A percentile compares a stretch with the other conserved stretches of the same genome.
These are phyloP conservation scores for Citrus cavaleriei DNA, from an alignment of 345 rosid genomes.

Conservation along the genomic window DNA sequence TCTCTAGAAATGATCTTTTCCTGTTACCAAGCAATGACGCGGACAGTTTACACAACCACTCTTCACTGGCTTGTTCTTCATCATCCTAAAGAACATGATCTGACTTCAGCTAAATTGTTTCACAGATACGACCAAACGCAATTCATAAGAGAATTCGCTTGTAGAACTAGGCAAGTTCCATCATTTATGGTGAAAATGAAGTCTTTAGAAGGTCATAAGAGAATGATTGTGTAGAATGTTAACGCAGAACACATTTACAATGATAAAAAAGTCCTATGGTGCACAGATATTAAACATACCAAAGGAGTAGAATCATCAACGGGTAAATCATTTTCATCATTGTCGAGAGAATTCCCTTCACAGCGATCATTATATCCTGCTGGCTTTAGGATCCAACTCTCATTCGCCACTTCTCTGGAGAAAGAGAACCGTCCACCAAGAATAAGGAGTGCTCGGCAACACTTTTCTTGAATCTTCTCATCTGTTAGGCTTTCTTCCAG, in stretches of 20 bases:
- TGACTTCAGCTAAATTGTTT: background rate
- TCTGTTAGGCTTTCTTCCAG: constrained; percentile 35
- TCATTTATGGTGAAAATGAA: background rate
- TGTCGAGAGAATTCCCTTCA: constrained; percentile 10
- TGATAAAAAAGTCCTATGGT: background rate
- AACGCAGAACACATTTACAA: background rate
- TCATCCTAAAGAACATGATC: constrained; percentile 29
- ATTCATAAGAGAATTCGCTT: too few relatives aligned
- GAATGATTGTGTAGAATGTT: background rate
- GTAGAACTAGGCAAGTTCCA: background rate
- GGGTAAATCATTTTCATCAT: constrained; percentile 18
- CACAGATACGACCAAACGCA: background rate
- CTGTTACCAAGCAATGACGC: constrained; percentile 32
- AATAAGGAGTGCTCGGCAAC: constrained; percentile 47
- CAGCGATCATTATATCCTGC: constrained; percentile 29
- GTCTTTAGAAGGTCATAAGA: background rate
- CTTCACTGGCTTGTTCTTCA: constrained; percentile 29
- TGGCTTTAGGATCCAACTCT: constrained; percentile 44
- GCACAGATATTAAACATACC: constrained; percentile 23
- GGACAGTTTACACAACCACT: constrained; percentile 43
- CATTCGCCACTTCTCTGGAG: constrained; percentile 29
- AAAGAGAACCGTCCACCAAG: constrained; percentile 43
- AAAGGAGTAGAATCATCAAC: constrained; percentile 2
- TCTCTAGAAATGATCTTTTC: constrained; percentile 33
- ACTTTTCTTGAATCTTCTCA: constrained; percentile 30